Evolutionary conservation across 768 basidiomycete species (phyloP), one percentile per base, ranked within the genome.

Genomic region (Daedaleopsis nitida): DNA sequence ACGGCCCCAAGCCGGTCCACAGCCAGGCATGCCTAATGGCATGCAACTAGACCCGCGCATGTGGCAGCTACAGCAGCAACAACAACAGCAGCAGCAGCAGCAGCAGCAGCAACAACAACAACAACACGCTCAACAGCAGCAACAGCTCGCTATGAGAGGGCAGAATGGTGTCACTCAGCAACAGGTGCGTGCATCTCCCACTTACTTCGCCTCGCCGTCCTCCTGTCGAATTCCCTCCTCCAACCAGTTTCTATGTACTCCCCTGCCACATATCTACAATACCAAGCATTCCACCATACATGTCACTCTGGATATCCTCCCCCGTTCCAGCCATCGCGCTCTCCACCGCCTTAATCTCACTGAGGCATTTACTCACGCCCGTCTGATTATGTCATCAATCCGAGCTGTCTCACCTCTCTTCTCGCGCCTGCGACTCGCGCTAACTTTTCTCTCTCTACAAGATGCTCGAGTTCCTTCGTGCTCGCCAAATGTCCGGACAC

Each of bases 31-130:
- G 59, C 69, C 75, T 47, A 76, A 77, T 67, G 27, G 27, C 7
- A 32, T 32, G 27, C 27, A 32, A 7, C 72, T 80, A 9, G 86
- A 87, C 70, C 80, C 82, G 62, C 82, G 80, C 62, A 76, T 83
- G 67, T 88, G 86, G 87, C 81, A 82, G 72, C 81, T 84, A 72
- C 80, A 82, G 70, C 80, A 81, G 70, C 77, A 78, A 54, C 59
- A 55, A 39, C 64, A 58, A 32, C 61, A 62, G 24, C 60, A 60
- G 34, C 67, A 62, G 21, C 62, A 62, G 35, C 61, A 65, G 19
- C 65, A 65, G 49, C 61, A 51, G 24, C 58, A 55, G 44, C 59
- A 55, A n/a, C 62, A 61, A 14, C 37, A 38, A 38, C 9, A 8
- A 38, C 37, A 38, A 38, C n/a, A 32, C 7, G 27, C 27, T 32